Percentiles rank a stretch among this genome's conserved stretches.
phyloP scores from a whole-genome alignment of 441 rosid genomes.

The Omphalea diandra region DNA sequence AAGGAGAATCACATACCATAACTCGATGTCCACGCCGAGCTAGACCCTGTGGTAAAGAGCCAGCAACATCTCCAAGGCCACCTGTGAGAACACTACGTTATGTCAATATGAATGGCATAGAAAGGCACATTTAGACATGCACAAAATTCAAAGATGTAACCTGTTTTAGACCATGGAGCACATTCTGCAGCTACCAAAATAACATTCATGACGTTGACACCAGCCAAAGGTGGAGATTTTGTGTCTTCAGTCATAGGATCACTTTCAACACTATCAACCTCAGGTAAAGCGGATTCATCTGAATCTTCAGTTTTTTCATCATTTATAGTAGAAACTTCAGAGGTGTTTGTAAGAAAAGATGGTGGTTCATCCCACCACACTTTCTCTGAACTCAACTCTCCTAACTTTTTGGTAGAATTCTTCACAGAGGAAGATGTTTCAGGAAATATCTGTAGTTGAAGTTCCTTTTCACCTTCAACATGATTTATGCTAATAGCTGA shows the following conservation, averaged over 20 bases:
- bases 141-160: constrained; percentile 24
- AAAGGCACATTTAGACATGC: not conserved
- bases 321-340: constrained; percentile 30
- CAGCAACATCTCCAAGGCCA: constrained; percentile 99
- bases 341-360: constrained; percentile 45
- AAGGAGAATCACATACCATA: constrained; percentile 55
- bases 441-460: constrained; percentile 22
- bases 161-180: constrained; percentile 95
- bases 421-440: constrained; percentile 29
- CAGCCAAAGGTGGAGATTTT: constrained; percentile 79
- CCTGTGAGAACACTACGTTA: constrained; percentile 43
- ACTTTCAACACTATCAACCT: constrained; percentile 30
- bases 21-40: constrained; percentile 97
- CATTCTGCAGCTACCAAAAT: constrained; percentile 93
- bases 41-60: constrained; percentile 96
- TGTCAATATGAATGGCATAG: constrained; percentile 20
- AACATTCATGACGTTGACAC: constrained; percentile 86
- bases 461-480: constrained; percentile 31
- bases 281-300: constrained; percentile 31
- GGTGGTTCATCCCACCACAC: constrained; percentile 52
- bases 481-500: constrained; percentile 25
- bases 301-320: constrained; percentile 36
- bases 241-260: constrained; percentile 38
- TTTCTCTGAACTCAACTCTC: constrained; percentile 32
- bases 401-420: constrained; percentile 35